phyloP scores from a whole-genome alignment of 148 eudicot genomes.

The Selenicereus undatus region DNA sequence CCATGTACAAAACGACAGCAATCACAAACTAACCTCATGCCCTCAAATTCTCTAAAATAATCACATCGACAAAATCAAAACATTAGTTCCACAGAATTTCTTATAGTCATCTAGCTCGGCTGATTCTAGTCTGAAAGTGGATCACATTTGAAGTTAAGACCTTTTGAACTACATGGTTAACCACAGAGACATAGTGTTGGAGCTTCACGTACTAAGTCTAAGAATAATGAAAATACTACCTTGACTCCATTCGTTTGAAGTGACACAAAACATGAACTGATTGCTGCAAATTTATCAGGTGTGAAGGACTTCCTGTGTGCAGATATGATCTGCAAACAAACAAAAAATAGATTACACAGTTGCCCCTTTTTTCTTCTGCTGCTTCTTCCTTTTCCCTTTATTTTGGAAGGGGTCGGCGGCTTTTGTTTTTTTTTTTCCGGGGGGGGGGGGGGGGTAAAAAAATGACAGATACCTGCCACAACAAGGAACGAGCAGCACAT shows the following conservation, averaged over 20 bases:
- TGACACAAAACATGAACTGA: slow-evolving; percentile 39
- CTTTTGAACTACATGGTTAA: neutral
- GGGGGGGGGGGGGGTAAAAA: neutral
- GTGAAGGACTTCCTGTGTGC: slow-evolving; percentile 75
- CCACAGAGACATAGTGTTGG: neutral
- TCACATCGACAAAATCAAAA: too few species aligned
- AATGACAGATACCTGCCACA: slow-evolving; percentile 57
- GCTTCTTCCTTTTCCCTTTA: neutral
- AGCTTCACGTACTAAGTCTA: neutral
- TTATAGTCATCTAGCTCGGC: neutral
- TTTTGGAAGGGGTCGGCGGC: neutral
- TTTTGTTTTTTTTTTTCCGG: too few species aligned
- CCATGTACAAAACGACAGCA: too few species aligned
- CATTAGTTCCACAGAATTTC: neutral
- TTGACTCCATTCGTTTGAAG: slow-evolving; percentile 31
- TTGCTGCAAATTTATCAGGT: slow-evolving; percentile 41
- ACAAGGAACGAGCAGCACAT: slow-evolving; percentile 53
- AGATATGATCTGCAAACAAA: slow-evolving; percentile 60
- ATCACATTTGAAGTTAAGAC: neutral
- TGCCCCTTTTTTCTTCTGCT: neutral
- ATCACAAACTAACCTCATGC: too few species aligned
- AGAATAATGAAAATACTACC: slow-evolving; percentile 32
- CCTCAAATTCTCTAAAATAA: too few species aligned
- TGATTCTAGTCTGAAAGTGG: neutral
- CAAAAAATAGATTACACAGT: slow-evolving; percentile 9